Evolutionary conservation across 768 basidiomycete genomes (phyloP), one percentile per base, ranked within the genome.

Genomic region (Boletus vinaceobasis): DNA sequence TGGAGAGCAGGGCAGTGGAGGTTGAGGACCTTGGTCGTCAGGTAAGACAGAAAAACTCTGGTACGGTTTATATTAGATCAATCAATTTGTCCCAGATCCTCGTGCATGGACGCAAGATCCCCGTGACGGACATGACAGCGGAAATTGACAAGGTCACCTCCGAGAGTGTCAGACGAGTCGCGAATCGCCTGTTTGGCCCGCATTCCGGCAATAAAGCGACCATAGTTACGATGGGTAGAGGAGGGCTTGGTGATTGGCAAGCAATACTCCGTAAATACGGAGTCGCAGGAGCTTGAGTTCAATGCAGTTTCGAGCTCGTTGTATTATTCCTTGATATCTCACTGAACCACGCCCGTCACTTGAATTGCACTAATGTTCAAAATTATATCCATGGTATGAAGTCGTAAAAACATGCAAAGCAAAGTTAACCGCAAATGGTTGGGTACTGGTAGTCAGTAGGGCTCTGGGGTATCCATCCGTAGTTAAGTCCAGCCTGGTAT

Each of bases 11-110:
- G 32, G 80, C 88, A 14, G 81, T 93, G 5, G 88, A 87, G 64
- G 90, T 94, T 9, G 90, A 93, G 66, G 91, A 97, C 70, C 79
- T 97, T 7, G 95, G 95, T 33, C 80, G 96, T 54, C 95, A 97
- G 82, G 87, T 86, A 62, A 26, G 74, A 36, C 47, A 37, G 40
- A 13, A 13, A 29, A 29, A n/a, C 21, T 31, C 14, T 43, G 15
- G 15, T 15, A 10, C 10, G 4, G 4, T 31, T 46, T 37, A 19
- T n/a, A 29, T 6, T 23, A 44, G 31, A 38, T 33, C 50, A 39
- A 67, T 36, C 29, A 1, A 27, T 40, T 31, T 48, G 48, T 43
- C 55, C 3, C 60, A 90, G 88, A 79, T 94, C 31, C 82, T 96
- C 55, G 88, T 95, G 8, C 93, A 96, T 63, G 81, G 85, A 53